Evolutionary conservation across 805 yeast genomes (phyloP).

Genomic region (Huiozyma sinensis): DNA sequence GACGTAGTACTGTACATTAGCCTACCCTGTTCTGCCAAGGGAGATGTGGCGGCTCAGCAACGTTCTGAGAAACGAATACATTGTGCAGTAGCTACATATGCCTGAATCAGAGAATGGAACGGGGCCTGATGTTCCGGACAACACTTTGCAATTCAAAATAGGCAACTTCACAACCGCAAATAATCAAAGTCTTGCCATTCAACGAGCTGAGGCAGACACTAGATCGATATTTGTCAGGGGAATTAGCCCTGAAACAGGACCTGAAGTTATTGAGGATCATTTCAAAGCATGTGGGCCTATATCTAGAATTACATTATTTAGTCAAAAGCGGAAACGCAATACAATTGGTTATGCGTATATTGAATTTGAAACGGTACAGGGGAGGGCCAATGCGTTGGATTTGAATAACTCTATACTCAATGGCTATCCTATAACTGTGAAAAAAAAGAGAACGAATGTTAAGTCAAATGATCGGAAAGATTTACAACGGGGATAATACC

Average conservation of each 20-base stretch:
- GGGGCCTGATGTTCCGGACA: too few relatives aligned
- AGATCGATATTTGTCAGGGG: slow-evolving; percentile 47
- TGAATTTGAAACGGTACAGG: slow-evolving; percentile 37
- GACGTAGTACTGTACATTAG: too few relatives aligned
- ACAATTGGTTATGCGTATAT: slow-evolving; percentile 44
- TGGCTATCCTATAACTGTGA: slow-evolving; percentile 38
- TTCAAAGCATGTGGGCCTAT: slow-evolving; percentile 37
- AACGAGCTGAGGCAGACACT: slow-evolving; percentile 28
- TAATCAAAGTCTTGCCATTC: neutral
- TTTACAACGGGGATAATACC: neutral
- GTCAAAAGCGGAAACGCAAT: slow-evolving; percentile 13
- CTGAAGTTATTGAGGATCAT: slow-evolving; percentile 39
- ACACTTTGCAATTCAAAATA: too few relatives aligned
- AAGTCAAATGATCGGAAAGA: slow-evolving; percentile 31
- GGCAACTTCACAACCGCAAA: too few relatives aligned
- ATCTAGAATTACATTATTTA: slow-evolving; percentile 42
- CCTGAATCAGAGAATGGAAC: too few relatives aligned
- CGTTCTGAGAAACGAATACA: too few relatives aligned
- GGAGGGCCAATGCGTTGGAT: slow-evolving; percentile 38
- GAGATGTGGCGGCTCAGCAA: too few relatives aligned
- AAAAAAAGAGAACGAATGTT: slow-evolving; percentile 43
- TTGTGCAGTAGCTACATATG: too few relatives aligned
- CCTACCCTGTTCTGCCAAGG: too few relatives aligned
- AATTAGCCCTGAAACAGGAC: slow-evolving; percentile 38
- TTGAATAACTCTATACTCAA: slow-evolving; percentile 35